A percentile compares a stretch with the other conserved stretches of the same genome.
phyloP scores from a whole-genome alignment of 2,329 filamentous ascomycete genomes.

The Colletotrichum musicola region DNA sequence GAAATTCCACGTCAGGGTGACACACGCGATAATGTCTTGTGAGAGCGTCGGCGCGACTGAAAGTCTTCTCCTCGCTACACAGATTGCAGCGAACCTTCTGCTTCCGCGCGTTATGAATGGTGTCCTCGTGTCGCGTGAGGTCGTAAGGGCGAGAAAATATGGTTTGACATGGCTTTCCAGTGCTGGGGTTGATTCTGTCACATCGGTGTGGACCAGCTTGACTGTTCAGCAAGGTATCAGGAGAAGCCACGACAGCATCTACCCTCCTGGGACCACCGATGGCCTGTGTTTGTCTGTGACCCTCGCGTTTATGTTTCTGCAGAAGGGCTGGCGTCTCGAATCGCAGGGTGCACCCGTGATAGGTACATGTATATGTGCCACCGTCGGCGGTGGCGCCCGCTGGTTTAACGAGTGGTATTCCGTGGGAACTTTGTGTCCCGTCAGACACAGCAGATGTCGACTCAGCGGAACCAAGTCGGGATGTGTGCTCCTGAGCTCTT shows the following conservation, averaged over 20 bases:
- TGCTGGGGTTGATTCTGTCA: constrained; percentile 92
- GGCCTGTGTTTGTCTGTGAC: constrained; percentile 81
- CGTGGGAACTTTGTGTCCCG: constrained; percentile 44
- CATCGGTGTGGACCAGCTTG: constrained; percentile 95
- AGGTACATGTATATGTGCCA: constrained; percentile 96
- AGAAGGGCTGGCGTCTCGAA: constrained; percentile 90
- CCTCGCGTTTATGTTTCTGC: constrained; percentile 96
- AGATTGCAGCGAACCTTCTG: constrained; percentile 93
- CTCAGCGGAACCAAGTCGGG: constrained; percentile 58
- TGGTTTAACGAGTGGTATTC: constrained; percentile 62
- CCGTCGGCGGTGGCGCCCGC: constrained; percentile 77
- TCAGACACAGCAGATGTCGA: constrained; percentile 47
- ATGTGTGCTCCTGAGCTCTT: constrained; percentile 48
- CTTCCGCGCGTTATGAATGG: constrained; percentile 95
- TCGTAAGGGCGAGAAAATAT: constrained; percentile 97
- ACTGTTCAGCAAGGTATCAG: constrained; percentile 73
- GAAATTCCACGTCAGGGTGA: constrained; percentile 87
- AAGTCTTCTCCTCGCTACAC: constrained; percentile 97
- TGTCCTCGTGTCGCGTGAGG: constrained; percentile 95
- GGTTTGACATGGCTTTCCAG: constrained; percentile 93
- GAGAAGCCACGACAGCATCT: constrained; percentile 58
- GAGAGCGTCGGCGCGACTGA: constrained; percentile 93
- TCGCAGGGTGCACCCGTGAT: constrained; percentile 87
- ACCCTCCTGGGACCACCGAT: constrained; percentile 52
- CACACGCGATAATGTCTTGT: constrained; percentile 95